Evolutionary conservation across 1,139 yeast species (phyloP), one percentile per base, ranked within the genome.

Genomic region (Pichiaceae sp.): DNA sequence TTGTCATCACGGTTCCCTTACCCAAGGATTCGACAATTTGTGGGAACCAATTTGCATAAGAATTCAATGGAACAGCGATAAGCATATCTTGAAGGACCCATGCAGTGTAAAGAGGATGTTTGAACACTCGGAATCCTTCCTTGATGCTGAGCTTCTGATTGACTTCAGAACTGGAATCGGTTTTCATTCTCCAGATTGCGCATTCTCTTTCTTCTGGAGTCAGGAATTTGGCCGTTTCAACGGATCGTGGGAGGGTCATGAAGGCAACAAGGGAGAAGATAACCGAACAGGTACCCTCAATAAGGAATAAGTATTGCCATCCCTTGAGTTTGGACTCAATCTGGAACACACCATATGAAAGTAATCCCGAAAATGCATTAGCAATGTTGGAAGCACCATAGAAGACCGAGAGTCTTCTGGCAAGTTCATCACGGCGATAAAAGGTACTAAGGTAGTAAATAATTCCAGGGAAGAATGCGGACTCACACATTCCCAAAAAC

Each of bases 391-490:
- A 62, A 34, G 75, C 76, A 33, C 73, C 62, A 48, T 67, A 72
- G 38, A 72, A 63, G 32, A 70, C 57, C 15, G 75, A 62, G 42
- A 69, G 64, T 43, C 78, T 56, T 36, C 68, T 58, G 4, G 72
- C 62, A 42, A 70, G 59, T 40, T 70, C 72, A 38, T 63, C 64
- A 42, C 68, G 61, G 32, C 64, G 63, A 45, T 72, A 72, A 66
- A 73, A 72, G 44, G 65, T 63, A 16, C 74, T 66, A 38, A 72
- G 59, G 25, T 44, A 36, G 54, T 64, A 59, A 42, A 72, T 56
- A 21, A 70, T 72, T 33, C 75, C 73, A 7, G 77, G 75, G 47
- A 72, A 74, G 45, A 75, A 67, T 2, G 78, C 80, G 20, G 79
- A 69, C 51, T 77, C 83, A 33, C 71, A 64, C 29, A 73, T 54